phyloP scores from a whole-genome alignment of 2,329 filamentous ascomycete genomes.

The Atkinsonella hypoxylon region DNA sequence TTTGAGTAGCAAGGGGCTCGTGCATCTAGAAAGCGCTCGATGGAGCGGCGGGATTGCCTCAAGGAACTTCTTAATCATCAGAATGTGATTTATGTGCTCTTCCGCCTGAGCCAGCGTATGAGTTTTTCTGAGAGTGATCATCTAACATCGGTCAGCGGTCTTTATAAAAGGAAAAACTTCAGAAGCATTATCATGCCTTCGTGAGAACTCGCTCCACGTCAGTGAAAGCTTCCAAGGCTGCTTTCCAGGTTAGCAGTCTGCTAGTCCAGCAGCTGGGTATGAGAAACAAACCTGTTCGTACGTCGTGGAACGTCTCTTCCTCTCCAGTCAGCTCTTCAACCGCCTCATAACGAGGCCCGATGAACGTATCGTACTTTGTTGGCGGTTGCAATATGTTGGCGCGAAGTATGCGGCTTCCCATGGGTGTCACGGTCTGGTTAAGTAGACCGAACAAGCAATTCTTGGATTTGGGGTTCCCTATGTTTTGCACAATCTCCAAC shows the following conservation, averaged over 20 bases:
- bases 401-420: constrained; percentile 74
- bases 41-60: constrained; percentile 54
- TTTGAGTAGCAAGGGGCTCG: constrained; percentile 50
- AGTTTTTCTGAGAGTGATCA: constrained; percentile 64
- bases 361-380: constrained; percentile 51
- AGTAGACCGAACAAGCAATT: constrained; percentile 76
- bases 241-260: background rate
- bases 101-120: constrained; percentile 58
- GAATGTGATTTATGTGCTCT: constrained; percentile 73
- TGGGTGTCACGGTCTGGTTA: constrained; percentile 75
- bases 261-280: no score
- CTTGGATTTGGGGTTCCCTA: constrained; percentile 64
- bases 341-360: constrained; percentile 66
- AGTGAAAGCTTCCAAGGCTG: constrained; percentile 59
- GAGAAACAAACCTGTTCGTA: constrained; percentile 48
- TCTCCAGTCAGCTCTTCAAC: constrained; percentile 70
- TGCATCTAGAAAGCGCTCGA: constrained; percentile 52
- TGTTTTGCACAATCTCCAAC: constrained; percentile 81
- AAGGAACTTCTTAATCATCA: constrained; percentile 77
- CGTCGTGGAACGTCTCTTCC: constrained; percentile 72
- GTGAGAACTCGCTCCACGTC: constrained; percentile 75
- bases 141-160: constrained; percentile 26
- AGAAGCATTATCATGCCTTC: constrained; percentile 17
- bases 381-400: constrained; percentile 84
- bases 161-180: no score